Evolutionary conservation across 164 flowering plant species (phyloP).

Genomic region (Annona cherimola): DNA sequence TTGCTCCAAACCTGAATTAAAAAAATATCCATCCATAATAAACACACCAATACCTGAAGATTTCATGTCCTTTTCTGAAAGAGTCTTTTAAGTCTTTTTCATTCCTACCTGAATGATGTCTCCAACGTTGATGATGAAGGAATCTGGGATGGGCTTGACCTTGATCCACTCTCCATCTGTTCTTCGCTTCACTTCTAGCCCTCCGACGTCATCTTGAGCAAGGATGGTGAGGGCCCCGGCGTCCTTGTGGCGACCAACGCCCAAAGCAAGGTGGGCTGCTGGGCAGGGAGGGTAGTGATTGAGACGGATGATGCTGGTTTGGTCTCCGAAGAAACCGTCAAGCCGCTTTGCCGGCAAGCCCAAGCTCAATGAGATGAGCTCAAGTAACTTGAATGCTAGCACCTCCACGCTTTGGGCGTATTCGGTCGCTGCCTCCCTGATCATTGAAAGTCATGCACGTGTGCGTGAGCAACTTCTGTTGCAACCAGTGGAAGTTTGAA

Average conservation of each 20-base stretch:
- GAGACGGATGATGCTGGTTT: slow-evolving; percentile 30
- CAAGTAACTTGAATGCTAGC: slow-evolving; percentile 32
- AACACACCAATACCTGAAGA: background rate
- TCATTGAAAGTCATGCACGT: background rate
- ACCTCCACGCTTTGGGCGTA: slow-evolving; percentile 32
- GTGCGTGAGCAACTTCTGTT: too few species aligned
- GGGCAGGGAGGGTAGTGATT: slow-evolving; percentile 50
- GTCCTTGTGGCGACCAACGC: slow-evolving; percentile 27
- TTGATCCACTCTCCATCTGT: slow-evolving; percentile 19
- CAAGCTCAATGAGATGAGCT: slow-evolving; percentile 35
- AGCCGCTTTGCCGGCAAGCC: slow-evolving; percentile 26
- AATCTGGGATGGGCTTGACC: slow-evolving; percentile 20
- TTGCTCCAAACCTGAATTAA: slow-evolving; percentile 50
- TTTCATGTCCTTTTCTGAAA: background rate
- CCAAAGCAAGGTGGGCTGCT: slow-evolving; percentile 26
- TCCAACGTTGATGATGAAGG: slow-evolving; percentile 23
- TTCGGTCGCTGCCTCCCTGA: slow-evolving; percentile 28
- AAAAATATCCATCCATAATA: background rate
- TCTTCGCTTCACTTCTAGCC: slow-evolving; percentile 16
- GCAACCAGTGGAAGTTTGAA: too few species aligned
- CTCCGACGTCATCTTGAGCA: slow-evolving; percentile 23
- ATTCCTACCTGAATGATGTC: slow-evolving; percentile 22
- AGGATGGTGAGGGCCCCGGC: slow-evolving; percentile 19
- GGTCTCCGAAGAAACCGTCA: slow-evolving; percentile 27
- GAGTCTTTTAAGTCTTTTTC: too few species aligned